Percentiles rank a stretch among this genome's conserved stretches.
Conservation (phyloP, 2,329 filamentous ascomycete species). For the Claviceps humidiphila region DNA sequence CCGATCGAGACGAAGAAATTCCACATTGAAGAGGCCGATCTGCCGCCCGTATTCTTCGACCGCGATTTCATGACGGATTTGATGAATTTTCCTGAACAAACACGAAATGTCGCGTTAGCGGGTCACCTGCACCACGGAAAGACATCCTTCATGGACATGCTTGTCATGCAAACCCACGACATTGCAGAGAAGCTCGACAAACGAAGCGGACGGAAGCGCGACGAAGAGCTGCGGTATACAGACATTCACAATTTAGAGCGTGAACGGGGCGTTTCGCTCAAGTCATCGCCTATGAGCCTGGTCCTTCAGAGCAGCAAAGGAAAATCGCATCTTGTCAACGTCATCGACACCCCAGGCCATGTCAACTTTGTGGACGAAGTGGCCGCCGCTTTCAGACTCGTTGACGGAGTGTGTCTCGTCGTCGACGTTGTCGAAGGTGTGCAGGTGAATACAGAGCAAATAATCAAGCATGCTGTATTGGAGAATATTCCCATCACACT, state of each 20-base stretch:
- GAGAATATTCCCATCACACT: constrained; percentile 81
- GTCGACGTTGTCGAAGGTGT: constrained; percentile 98
- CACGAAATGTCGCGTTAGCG: constrained; percentile 80
- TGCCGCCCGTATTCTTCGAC: constrained; percentile 79
- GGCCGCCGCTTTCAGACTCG: constrained; percentile 71
- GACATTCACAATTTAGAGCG: constrained; percentile 83
- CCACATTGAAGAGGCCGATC: constrained; percentile 78
- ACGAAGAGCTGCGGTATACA: constrained; percentile 89
- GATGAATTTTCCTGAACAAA: constrained; percentile 92
- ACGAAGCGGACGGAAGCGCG: constrained; percentile 65
- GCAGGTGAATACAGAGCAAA: constrained; percentile 93
- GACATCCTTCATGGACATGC: constrained; percentile 96
- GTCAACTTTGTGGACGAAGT: constrained; percentile 99
- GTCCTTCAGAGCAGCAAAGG: constrained; percentile 77
- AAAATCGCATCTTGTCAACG: constrained; percentile 90
- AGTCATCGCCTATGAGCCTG: constrained; percentile 87
- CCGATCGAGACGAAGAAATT: constrained; percentile 94
- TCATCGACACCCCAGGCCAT: constrained; percentile 91
- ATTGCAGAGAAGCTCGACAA: constrained; percentile 67
- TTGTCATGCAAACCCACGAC: constrained; percentile 90
- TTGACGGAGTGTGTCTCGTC: constrained; percentile 83
- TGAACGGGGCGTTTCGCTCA: constrained; percentile 81
- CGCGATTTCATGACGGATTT: constrained; percentile 88
- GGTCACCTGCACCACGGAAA: constrained; percentile 96
- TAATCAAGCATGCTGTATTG: constrained; percentile 88